Conservation (phyloP, 768 basidiomycete genomes). For the Russula ochroleuca region DNA sequence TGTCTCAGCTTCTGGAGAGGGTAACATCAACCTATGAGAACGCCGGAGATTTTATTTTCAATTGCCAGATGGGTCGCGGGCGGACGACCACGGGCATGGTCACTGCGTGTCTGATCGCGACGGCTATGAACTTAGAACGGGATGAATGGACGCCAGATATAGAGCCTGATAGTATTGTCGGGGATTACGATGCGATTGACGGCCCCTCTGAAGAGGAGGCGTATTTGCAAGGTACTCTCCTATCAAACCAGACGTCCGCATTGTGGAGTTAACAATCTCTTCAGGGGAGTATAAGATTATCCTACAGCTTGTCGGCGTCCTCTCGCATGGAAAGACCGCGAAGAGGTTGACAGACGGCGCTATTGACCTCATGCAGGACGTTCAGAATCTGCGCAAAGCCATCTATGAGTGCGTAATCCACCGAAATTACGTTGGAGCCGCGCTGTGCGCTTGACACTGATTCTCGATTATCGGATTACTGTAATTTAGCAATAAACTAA, state of each 20-base stretch:
- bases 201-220: constrained; percentile 85
- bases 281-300: constrained; percentile 96
- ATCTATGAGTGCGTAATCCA: constrained; percentile 75
- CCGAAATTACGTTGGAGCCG: not conserved
- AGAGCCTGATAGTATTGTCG: constrained; percentile 37
- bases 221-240: constrained; percentile 68
- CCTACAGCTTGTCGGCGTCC: constrained; percentile 85
- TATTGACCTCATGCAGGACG: constrained; percentile 91
- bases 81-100: constrained; percentile 97
- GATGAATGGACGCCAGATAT: constrained; percentile 38
- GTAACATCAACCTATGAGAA: constrained; percentile 53
- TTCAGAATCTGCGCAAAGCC: constrained; percentile 93
- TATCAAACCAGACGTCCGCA: not conserved
- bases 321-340: constrained; percentile 88
- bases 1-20: constrained; percentile 73
- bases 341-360: constrained; percentile 86
- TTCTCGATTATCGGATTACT: not conserved
- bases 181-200: constrained; percentile 66
- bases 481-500: constrained; percentile 75
- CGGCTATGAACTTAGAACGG: constrained; percentile 55
- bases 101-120: constrained; percentile 80
- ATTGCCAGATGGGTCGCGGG: constrained; percentile 94
- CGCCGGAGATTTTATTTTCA: constrained; percentile 82
- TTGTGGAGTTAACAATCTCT: constrained; percentile 2
- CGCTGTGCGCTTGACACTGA: not conserved